Evolutionary conservation across 805 yeast species (phyloP).

Genomic region (Suhomyces vadensis): DNA sequence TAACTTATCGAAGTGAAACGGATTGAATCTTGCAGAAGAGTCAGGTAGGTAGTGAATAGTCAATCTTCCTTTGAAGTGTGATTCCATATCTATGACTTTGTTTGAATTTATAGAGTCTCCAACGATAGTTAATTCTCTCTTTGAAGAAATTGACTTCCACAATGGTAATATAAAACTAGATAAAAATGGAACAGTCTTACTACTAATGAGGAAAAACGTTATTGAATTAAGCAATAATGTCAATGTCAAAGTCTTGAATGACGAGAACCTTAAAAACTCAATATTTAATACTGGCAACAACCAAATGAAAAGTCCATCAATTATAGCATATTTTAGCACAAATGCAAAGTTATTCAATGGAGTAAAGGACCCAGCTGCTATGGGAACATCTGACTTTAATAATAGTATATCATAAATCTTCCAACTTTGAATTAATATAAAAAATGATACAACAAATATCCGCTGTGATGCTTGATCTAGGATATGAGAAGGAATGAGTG

Average conservation of each 20-base stretch:
- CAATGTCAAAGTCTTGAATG: constrained; percentile 52
- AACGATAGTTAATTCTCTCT: constrained; percentile 50
- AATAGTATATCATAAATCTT: constrained; percentile 72
- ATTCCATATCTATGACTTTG: constrained; percentile 44
- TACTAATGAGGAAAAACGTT: constrained; percentile 57
- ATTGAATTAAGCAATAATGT: constrained; percentile 47
- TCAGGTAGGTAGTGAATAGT: constrained; percentile 89
- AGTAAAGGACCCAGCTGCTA: constrained; percentile 33
- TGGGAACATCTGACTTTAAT: constrained; percentile 47
- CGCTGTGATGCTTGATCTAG: constrained; percentile 81
- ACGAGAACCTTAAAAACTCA: constrained; percentile 69
- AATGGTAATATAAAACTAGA: constrained; percentile 35
- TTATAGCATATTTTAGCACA: constrained; percentile 64
- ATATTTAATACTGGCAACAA: constrained; percentile 71
- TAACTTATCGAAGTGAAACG: constrained; percentile 56
- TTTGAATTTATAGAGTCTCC: constrained; percentile 47
- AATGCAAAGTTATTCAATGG: constrained; percentile 55
- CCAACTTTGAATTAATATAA: constrained; percentile 79
- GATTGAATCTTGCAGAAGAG: constrained; percentile 81
- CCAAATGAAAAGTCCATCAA: constrained; percentile 74
- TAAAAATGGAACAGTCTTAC: constrained; percentile 50
- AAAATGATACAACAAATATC: constrained; percentile 61
- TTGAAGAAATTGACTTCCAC: constrained; percentile 44
- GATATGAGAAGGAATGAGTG: constrained; percentile 60
- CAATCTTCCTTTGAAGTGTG: constrained; percentile 82